Evolutionary conservation across 176 grass and related monocot species (phyloP).

Genomic region (Thinopyrum elongatum): DNA sequence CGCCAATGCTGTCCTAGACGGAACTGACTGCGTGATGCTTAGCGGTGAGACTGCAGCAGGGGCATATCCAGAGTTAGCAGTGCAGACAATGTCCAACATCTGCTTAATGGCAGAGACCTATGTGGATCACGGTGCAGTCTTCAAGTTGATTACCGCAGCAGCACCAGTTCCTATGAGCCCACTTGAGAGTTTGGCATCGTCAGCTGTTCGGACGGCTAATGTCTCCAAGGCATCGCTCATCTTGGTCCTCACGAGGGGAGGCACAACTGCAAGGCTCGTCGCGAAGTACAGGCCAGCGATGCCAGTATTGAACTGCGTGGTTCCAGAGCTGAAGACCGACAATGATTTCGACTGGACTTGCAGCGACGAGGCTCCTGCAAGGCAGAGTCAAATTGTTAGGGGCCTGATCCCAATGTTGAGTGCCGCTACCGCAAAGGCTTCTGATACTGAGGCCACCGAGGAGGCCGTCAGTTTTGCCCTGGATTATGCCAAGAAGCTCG

Average conservation of each 20-base stretch:
- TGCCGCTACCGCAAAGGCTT: slow-evolving; percentile 55
- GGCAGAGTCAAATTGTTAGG: slow-evolving; percentile 68
- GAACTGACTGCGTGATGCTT: slow-evolving; percentile 86
- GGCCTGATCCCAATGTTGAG: slow-evolving; percentile 69
- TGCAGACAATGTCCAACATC: slow-evolving; percentile 78
- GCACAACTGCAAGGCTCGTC: slow-evolving; percentile 66
- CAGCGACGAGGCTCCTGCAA: slow-evolving; percentile 78
- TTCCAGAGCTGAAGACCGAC: slow-evolving; percentile 59
- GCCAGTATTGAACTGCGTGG: slow-evolving; percentile 55
- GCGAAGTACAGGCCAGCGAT: slow-evolving; percentile 83
- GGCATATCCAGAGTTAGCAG: slow-evolving; percentile 70
- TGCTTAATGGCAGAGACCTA: slow-evolving; percentile 64
- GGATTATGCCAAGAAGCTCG: slow-evolving; percentile 58
- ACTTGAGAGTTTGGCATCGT: slow-evolving; percentile 87
- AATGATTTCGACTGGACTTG: slow-evolving; percentile 76
- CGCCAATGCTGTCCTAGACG: slow-evolving; percentile 83
- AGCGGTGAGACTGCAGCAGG: slow-evolving; percentile 87
- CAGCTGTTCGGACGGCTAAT: slow-evolving; percentile 61
- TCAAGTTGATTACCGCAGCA: slow-evolving; percentile 51
- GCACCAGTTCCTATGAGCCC: slow-evolving; percentile 65
- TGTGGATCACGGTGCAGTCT: slow-evolving; percentile 53
- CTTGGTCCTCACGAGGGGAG: slow-evolving; percentile 83
- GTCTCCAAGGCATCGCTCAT: slow-evolving; percentile 62
- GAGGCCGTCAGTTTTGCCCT: slow-evolving; percentile 55
- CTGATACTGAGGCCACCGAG: slow-evolving; percentile 67